Evolutionary conservation across 2,329 filamentous ascomycete genomes (phyloP), one percentile per base, ranked within the genome.

Genomic region (Aspergillus jensenii): DNA sequence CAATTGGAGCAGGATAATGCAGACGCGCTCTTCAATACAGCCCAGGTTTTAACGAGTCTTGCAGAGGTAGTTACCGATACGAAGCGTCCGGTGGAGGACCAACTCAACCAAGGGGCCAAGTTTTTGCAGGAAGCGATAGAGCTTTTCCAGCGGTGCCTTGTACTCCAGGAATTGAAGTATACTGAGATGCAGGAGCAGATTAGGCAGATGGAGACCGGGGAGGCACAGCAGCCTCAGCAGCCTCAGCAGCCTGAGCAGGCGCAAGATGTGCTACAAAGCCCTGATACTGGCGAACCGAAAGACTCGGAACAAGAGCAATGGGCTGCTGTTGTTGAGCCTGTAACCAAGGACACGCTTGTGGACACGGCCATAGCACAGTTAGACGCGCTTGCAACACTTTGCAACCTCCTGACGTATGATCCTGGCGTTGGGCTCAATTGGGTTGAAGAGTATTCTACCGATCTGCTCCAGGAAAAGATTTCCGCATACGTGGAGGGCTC

Each of bases 11-110:
- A 82, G 49, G 80, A 85, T 41, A 89, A 90, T 68, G 78, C 86
- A 1, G 87, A 91, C 71, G 80, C 85, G 5, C 75, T 89, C 8
- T 91, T 90, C 77, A 91, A 91, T 68, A 87, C 85, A 6, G 86
- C 84, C 1, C 88, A 90, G 71, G 85, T 90, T 3, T 76, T 90
- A 39, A 87, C 84, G 0, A 85, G 82, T 61, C 76, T 90, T 39
- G 87, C 85, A 1, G 88, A 91, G 74, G 77, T 77, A 2, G 69
- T 84, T 7, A 77, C 81, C 1, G 83, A 86, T 50, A 78, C 79
- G n/a, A 80, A 79, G 43, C 79, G 81, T 6, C 69, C 72, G 1
- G 71, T 70, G 2, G 76, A 80, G 21, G 68, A 69, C 43, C 68
- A 73, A 21, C 75, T 79, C 44, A 68, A 73, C 41, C 74, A 84